These are phyloP conservation scores for Teratosphaeria gauchensis DNA, from an alignment of 2,329 filamentous ascomycete genomes.

Conservation along the genomic window DNA sequence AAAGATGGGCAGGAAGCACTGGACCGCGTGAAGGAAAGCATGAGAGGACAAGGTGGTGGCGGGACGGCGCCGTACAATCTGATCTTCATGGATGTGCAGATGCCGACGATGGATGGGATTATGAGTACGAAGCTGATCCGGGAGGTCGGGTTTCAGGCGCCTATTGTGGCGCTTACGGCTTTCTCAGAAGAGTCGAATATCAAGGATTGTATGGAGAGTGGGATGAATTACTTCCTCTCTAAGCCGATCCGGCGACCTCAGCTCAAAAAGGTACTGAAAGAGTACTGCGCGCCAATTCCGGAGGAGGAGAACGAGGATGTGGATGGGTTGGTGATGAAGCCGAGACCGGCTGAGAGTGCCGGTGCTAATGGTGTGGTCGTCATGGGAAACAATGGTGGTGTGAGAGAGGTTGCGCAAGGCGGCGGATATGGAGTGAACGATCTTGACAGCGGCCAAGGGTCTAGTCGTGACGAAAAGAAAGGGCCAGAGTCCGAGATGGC, in stretches of 20 bases:
- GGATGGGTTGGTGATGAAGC: not conserved
- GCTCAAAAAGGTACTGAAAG: constrained; percentile 75
- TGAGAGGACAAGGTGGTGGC: constrained; percentile 15
- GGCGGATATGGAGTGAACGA: too few species aligned
- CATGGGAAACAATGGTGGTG: not conserved
- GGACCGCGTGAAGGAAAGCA: constrained; percentile 36
- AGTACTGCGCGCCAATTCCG: constrained; percentile 68
- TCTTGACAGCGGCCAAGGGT: not conserved
- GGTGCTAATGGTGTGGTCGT: not conserved
- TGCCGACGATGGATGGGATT: constrained; percentile 86
- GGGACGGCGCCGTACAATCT: constrained; percentile 56
- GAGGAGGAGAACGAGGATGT: constrained; percentile 47
- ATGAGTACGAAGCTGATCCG: constrained; percentile 79
- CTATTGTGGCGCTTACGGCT: constrained; percentile 83
- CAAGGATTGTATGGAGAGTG: constrained; percentile 59
- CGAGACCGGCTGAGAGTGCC: not conserved
- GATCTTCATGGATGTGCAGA: constrained; percentile 90
- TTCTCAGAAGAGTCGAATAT: constrained; percentile 80
- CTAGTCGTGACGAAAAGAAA: too few species aligned
- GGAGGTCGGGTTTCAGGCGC: constrained; percentile 73
- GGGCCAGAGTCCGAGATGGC: too few species aligned
- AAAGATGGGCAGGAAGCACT: constrained; percentile 59
- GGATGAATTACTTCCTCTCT: constrained; percentile 79
- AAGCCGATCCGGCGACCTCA: constrained; percentile 72
- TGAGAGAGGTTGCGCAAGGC: too few species aligned